Conservation (phyloP, 179 eudicot genomes). For the Sideroxylon spinosum region DNA sequence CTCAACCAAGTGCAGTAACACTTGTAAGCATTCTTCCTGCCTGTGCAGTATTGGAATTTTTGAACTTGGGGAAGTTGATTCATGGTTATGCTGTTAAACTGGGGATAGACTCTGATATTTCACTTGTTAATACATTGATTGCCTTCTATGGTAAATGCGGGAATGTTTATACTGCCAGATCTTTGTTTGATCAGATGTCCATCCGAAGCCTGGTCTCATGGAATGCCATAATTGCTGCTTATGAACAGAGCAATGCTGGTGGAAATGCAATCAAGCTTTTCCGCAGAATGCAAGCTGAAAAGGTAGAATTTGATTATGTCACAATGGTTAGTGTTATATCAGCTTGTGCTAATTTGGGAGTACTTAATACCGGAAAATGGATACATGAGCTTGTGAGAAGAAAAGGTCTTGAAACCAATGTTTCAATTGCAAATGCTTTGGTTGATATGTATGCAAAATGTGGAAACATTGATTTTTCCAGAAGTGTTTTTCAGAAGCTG, state of each 20-base stretch:
- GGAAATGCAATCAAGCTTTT: constrained; percentile 26
- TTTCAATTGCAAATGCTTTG: constrained; percentile 40
- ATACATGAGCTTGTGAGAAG: constrained; percentile 23
- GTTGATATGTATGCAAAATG: constrained; percentile 70
- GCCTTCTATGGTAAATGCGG: constrained; percentile 32
- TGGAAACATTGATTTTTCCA: constrained; percentile 25
- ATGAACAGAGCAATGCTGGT: constrained; percentile 25
- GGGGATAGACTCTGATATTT: constrained; percentile 25
- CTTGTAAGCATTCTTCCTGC: constrained; percentile 31
- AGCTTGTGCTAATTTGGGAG: constrained; percentile 31
- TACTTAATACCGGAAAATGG: constrained; percentile 29
- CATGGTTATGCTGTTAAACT: constrained; percentile 26
- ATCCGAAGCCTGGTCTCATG: constrained; percentile 29
- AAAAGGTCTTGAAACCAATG: constrained; percentile 24
- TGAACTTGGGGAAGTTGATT: constrained; percentile 21
- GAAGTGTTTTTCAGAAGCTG: constrained; percentile 20
- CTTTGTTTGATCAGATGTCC: constrained; percentile 29
- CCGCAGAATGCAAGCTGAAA: constrained; percentile 26
- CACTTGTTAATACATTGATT: constrained; percentile 27
- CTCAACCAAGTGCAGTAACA: constrained; percentile 25
- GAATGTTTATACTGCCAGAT: constrained; percentile 15
- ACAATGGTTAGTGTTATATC: constrained; percentile 35
- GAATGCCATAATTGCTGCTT: constrained; percentile 35
- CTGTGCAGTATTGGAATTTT: constrained; percentile 24
- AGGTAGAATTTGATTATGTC: constrained; percentile 25